These are phyloP conservation scores for Rhipidocladum racemiflorum DNA, from an alignment of 176 grass and related monocot species.

Conservation along the genomic window DNA sequence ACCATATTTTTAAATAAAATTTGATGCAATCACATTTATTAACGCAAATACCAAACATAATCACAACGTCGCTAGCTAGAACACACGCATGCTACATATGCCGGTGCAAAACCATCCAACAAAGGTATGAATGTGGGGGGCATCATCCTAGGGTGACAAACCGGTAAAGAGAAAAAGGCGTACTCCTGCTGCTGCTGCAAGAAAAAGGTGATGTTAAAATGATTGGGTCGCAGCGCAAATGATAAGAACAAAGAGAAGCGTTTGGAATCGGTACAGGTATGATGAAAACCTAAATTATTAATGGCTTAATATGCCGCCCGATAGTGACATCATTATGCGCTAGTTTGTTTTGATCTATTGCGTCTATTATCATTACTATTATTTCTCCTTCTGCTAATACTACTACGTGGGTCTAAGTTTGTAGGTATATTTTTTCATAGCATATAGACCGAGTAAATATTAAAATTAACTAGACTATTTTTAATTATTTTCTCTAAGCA, in stretches of 20 bases:
- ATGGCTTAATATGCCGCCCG: constrained; percentile 41
- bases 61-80: too few species aligned
- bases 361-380: background rate
- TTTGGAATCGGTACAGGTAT: constrained; percentile 15
- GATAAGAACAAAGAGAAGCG: constrained; percentile 41
- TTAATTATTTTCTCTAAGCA: too few species aligned
- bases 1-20: background rate
- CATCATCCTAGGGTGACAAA: constrained; percentile 42
- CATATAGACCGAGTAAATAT: too few species aligned
- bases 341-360: constrained; percentile 31
- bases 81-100: background rate
- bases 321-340: constrained; percentile 54
- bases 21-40: background rate
- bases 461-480: too few species aligned
- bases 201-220: constrained; percentile 52
- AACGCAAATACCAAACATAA: too few species aligned
- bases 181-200: constrained; percentile 22
- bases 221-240: constrained; percentile 44
- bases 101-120: background rate
- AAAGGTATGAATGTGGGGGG: background rate
- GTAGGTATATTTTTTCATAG: too few species aligned
- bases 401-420: too few species aligned
- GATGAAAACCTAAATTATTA: constrained; percentile 31
- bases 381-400: too few species aligned
- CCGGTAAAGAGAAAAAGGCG: constrained; percentile 40